Evolutionary conservation across 306 rosid species (phyloP), one percentile per base, ranked within the genome.

Genomic region (Styphnolobium japonicum): DNA sequence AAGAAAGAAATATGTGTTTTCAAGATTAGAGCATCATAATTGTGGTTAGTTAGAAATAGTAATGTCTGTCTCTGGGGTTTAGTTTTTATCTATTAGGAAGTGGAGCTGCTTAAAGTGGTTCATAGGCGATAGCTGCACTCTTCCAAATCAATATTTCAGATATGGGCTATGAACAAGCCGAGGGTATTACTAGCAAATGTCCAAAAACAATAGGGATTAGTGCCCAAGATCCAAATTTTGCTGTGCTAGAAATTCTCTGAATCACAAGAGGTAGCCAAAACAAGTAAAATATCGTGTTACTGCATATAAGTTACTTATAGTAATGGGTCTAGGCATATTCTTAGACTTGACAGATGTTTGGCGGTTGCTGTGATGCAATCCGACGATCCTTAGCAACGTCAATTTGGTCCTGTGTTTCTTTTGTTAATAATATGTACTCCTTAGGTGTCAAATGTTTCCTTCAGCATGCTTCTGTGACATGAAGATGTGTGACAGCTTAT

Each of bases 381-480:
- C 46, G 63, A 21, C 78, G 67, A 49, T 72, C 23, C 23, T 39
- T 33, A 22, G 57, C n/a, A 33, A 37, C 52, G 6, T 33, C 5
- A 42, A 29, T 52, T 36, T 45, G 58, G 11, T 48, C 16, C 4
- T 7, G 6, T 78, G 56, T 67, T 78, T 27, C 52, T 31, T 71
- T 22, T 73, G 63, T 75, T 46, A 11, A 70, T 66, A 64, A 29
- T 73, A 37, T 57, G 14, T 51, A 29, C 25, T 46, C 43, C 12
- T 67, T 7, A 19, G 25, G 39, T 69, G 69, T 64, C 16, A 31
- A 80, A 46, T 79, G 56, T 75, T 75, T 55, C 55, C 39, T 65
- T 76, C 43, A 19, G 11, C 52, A 16, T 78, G 80, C 64, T 82
- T 65, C n/a, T 67, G 31, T 63, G 16, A 73, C 23, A 18, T 53